phyloP scores from a whole-genome alignment of 345 rosid species.

The Mangifera indica region DNA sequence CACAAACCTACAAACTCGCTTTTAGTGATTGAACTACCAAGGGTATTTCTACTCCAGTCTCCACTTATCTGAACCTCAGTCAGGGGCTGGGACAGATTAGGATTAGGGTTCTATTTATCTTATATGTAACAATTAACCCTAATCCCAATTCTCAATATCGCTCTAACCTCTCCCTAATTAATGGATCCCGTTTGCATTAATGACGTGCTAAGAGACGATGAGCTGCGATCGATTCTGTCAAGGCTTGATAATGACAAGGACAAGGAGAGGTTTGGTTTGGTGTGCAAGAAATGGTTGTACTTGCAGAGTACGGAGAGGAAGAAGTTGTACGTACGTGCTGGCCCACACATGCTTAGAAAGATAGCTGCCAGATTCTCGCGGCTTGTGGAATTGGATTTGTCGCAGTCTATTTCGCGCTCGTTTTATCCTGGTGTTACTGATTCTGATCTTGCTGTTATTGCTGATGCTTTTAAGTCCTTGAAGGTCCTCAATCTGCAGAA shows the following conservation, averaged over 20 bases:
- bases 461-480: conserved; percentile 63
- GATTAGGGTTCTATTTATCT: background rate
- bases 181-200: conserved; percentile 62
- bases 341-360: conserved; percentile 80
- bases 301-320: conserved; percentile 88
- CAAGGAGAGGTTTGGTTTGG: conserved; percentile 84
- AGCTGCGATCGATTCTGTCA: conserved; percentile 62
- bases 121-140: conserved; percentile 13
- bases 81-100: background rate
- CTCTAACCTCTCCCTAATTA: background rate
- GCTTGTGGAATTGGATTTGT: conserved; percentile 74
- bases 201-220: conserved; percentile 74
- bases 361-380: conserved; percentile 80
- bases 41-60: background rate
- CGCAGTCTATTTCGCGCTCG: conserved; percentile 88
- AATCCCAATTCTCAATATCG: background rate
- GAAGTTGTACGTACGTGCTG: conserved; percentile 88
- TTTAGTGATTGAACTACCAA: no score
- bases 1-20: background rate
- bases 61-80: background rate
- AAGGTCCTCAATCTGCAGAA: conserved; percentile 56
- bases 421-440: conserved; percentile 89
- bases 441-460: conserved; percentile 71
- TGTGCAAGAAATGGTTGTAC: conserved; percentile 83
- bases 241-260: conserved; percentile 68